Base-by-base conservation (phyloP, 2,329 filamentous ascomycete species). In the Westerdykella ornata region DNA sequence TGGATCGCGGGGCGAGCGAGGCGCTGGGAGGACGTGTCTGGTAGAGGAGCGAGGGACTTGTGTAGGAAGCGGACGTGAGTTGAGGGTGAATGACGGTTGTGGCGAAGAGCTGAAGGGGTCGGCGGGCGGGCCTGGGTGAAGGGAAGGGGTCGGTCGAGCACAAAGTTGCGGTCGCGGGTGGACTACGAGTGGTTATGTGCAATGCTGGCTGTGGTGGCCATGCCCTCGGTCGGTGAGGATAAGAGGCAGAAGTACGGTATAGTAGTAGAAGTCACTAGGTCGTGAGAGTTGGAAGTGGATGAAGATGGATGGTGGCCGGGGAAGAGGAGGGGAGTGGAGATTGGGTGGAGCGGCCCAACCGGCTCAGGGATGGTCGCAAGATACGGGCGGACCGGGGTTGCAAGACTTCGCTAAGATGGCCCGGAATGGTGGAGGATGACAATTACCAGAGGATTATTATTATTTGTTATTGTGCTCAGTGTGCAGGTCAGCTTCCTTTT, bases 21-120 rank as follows among this genome's bases (percentile, higher is more conserved):
- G 30, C 8, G 22, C 8, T 11, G 22, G 8, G 22, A 26, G 7
- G 22, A 11, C 22, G 22, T 7, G 4, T 7, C 4, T 26, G 22
- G 22, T 26, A 7, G 22, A 2, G 22, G 22, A 26, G 22, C 22
- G 22, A 26, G 12, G 22, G 22, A 9, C 3, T 4, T 26, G n/a
- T 9, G 22, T 26, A 26, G 3, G 12, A 26, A 26, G 8, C 8
- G 7, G 22, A 22, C 5, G 20, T 9, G 20, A 22, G 5, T 4
- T 16, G 30, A 16, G n/a, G 30, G 19, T 36, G 34, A n/a, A 56
- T 41, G 51, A 45, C 43, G 46, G 41, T 28, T 42, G 56, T 54
- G 56, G 55, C 54, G 49, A 59, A 37, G 43, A 50, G 52, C 39
- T 44, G 44, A 43, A 39, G 42, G 41, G 48, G 42, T 38, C 35